Evolutionary conservation across 495 filamentous ascomycete species (phyloP).

Genomic region (Cercophora scortea): DNA sequence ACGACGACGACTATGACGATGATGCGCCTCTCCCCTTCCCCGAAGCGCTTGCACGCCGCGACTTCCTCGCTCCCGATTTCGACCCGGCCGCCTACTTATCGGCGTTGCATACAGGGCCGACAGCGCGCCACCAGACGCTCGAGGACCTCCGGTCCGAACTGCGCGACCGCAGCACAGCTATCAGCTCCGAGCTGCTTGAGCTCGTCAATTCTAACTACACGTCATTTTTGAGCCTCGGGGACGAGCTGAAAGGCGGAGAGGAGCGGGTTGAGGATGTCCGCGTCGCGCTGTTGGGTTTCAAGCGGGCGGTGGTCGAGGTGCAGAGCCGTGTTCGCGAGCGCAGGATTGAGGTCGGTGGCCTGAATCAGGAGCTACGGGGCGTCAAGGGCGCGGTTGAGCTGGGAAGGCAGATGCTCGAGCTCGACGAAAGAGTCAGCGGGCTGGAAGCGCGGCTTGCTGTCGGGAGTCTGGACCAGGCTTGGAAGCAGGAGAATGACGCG

Average conservation of each 20-base stretch:
- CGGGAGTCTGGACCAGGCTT: slow-evolving; percentile 21
- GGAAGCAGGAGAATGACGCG: slow-evolving; percentile 23
- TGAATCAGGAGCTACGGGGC: slow-evolving; percentile 32
- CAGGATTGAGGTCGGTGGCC: slow-evolving; percentile 30
- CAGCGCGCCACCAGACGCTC: slow-evolving; percentile 77
- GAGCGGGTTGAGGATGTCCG: slow-evolving; percentile 87
- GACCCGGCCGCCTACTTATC: slow-evolving; percentile 76
- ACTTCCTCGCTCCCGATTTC: slow-evolving; percentile 75
- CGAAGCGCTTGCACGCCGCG: slow-evolving; percentile 63
- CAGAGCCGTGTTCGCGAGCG: slow-evolving; percentile 40
- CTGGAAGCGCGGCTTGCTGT: slow-evolving; percentile 61
- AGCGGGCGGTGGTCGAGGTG: slow-evolving; percentile 60
- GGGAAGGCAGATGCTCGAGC: slow-evolving; percentile 61
- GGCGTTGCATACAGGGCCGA: slow-evolving; percentile 44
- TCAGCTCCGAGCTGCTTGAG: slow-evolving; percentile 80
- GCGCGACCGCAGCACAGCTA: slow-evolving; percentile 60
- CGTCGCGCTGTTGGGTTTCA: slow-evolving; percentile 78
- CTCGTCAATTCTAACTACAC: slow-evolving; percentile 91
- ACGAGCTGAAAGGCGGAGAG: slow-evolving; percentile 76
- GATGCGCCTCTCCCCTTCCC: slow-evolving; percentile 74
- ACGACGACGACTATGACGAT: slow-evolving; percentile 47
- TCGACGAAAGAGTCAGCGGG: slow-evolving; percentile 61
- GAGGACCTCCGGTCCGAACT: slow-evolving; percentile 88
- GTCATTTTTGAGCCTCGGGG: slow-evolving; percentile 78
- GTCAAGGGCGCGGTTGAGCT: slow-evolving; percentile 39